These are phyloP conservation scores for Lactarius psammicola DNA, from an alignment of 768 basidiomycete genomes.

Conservation along the genomic window DNA sequence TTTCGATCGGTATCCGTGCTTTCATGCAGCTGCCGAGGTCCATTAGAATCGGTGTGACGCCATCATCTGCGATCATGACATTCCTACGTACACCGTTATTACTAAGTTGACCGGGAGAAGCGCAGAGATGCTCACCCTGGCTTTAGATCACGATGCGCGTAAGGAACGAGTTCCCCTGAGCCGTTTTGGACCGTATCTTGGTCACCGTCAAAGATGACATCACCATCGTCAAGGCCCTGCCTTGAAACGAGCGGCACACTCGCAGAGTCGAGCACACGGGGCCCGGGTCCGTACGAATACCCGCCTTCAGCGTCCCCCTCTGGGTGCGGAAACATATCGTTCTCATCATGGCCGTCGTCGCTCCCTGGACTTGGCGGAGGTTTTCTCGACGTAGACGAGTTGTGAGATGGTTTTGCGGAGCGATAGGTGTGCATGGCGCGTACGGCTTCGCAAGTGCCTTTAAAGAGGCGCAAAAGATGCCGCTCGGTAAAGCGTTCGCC, in stretches of 20 bases:
- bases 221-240: constrained; percentile 49
- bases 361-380: constrained; percentile 27
- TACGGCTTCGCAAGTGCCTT: constrained; percentile 91
- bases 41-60: constrained; percentile 85
- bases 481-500: constrained; percentile 81
- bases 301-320: constrained; percentile 74
- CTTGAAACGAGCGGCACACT: constrained; percentile 61
- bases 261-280: constrained; percentile 14
- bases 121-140: constrained; percentile 64
- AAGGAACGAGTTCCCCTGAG: constrained; percentile 63
- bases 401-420: constrained; percentile 41
- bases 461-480: constrained; percentile 87
- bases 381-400: constrained; percentile 32
- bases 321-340: constrained; percentile 70
- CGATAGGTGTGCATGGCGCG: constrained; percentile 92
- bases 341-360: constrained; percentile 55
- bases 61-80: constrained; percentile 95
- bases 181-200: constrained; percentile 55
- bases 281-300: constrained; percentile 60
- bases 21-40: constrained; percentile 93
- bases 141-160: constrained; percentile 96
- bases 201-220: constrained; percentile 77
- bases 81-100: constrained; percentile 53
- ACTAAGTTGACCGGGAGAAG: background rate
- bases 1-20: constrained; percentile 80